Percentiles rank a stretch among this genome's conserved stretches.
phyloP scores from a whole-genome alignment of 2,329 filamentous ascomycete species.

The Coniochaeta sp. region DNA sequence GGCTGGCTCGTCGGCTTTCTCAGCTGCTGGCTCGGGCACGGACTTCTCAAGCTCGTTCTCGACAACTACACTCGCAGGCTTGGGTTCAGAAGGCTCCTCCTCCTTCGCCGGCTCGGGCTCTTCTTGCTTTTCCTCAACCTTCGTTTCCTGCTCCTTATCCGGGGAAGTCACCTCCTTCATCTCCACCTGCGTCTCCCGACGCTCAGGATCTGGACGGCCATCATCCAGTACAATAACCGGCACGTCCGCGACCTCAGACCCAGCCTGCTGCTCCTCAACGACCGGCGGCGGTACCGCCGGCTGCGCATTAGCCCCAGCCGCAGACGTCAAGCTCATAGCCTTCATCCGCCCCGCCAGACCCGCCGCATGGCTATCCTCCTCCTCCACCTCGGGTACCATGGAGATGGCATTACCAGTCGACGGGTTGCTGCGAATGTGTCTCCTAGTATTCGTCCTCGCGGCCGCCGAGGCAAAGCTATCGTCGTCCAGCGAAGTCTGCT shows the following conservation, averaged over 20 bases:
- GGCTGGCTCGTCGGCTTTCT: background rate
- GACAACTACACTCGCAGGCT: background rate
- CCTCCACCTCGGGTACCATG: conserved; percentile 76
- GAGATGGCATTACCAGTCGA: conserved; percentile 72
- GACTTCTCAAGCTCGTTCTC: background rate
- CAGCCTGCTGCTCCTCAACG: background rate
- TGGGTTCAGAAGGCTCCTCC: background rate
- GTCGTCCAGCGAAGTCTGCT: conserved; percentile 26
- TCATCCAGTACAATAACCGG: conserved; percentile 4
- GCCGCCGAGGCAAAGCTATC: conserved; percentile 44
- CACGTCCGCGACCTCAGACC: background rate
- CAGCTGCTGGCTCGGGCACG: background rate
- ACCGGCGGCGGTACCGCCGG: background rate
- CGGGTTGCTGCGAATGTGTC: conserved; percentile 73
- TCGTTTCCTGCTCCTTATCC: background rate
- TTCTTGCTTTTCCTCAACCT: background rate
- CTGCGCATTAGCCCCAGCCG: too few species aligned
- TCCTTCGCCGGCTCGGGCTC: background rate
- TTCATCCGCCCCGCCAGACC: conserved; percentile 39
- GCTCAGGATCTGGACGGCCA: background rate
- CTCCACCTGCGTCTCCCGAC: background rate
- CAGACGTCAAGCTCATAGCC: conserved; percentile 28
- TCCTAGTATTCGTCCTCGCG: conserved; percentile 65
- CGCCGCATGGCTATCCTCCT: conserved; percentile 55
- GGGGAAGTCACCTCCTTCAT: background rate